These are phyloP conservation scores for Prunus armeniaca DNA, from an alignment of 306 rosid species.

Conservation along the genomic window DNA sequence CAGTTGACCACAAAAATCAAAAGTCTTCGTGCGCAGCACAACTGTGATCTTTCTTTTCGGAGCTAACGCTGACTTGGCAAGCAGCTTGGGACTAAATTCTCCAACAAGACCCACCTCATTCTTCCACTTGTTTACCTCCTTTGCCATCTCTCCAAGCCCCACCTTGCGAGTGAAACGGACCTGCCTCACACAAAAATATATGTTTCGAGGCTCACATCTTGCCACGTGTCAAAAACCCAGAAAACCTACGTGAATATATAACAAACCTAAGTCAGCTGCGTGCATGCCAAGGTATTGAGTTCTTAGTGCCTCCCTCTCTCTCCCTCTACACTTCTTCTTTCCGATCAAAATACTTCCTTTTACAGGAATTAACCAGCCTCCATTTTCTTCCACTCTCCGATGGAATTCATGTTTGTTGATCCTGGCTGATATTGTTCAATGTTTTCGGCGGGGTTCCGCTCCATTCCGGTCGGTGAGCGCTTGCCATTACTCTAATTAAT, in stretches of 20 bases:
- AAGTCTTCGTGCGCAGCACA: neutral
- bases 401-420: neutral
- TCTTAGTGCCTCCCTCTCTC: neutral
- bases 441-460: neutral
- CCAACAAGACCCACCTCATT: neutral
- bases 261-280: neutral
- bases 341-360: neutral
- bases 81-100: neutral
- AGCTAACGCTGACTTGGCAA: constrained; percentile 4
- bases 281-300: neutral
- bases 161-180: constrained; percentile 29
- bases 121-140: constrained; percentile 1
- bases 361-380: neutral
- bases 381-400: neutral
- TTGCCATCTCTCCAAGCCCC: constrained; percentile 11
- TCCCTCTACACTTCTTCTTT: neutral
- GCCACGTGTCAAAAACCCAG: constrained; percentile 29
- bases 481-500: neutral
- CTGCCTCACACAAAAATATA: constrained; percentile 17
- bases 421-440: neutral
- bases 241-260: constrained; percentile 18
- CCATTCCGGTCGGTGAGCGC: neutral
- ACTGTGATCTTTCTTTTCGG: constrained; percentile 1
- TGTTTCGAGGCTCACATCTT: neutral
- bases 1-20: neutral